Evolutionary conservation across 192 early-diverging fungal genomes (phyloP).

Genomic region (Gamsiella multidivaricata): DNA sequence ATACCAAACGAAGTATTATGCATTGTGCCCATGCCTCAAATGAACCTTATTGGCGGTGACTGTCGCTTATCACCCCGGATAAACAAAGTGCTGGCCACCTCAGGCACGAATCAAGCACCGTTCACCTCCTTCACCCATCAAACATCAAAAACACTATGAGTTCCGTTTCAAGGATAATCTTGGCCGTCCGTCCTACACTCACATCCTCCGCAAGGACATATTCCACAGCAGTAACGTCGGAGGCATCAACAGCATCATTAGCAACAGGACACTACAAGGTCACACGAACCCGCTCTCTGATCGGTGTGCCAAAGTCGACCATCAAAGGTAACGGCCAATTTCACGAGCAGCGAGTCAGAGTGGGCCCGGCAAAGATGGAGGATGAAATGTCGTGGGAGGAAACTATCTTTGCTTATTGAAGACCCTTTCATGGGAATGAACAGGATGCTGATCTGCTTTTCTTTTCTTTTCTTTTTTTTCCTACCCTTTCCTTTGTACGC

Average conservation of each 20-base stretch:
- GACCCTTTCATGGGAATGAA: no score
- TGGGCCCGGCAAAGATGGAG: neutral
- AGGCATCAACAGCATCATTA: conserved; percentile 7
- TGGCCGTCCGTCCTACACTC: conserved; percentile 22
- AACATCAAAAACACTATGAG: conserved; percentile 37
- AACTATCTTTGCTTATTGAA: no score
- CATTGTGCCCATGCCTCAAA: neutral
- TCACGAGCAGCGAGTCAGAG: neutral
- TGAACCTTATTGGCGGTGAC: neutral
- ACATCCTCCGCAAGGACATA: conserved; percentile 28
- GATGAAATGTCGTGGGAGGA: no score
- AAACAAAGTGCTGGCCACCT: neutral
- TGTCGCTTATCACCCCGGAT: neutral
- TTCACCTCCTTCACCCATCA: no score
- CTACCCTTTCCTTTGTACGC: no score
- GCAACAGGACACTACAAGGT: conserved; percentile 43
- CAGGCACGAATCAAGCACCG: neutral
- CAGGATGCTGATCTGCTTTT: no score
- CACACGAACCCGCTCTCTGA: conserved; percentile 46
- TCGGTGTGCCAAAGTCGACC: conserved; percentile 50
- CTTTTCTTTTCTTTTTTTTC: no score
- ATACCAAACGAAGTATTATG: no score
- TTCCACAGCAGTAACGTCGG: conserved; percentile 15
- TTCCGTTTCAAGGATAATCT: conserved; percentile 34
- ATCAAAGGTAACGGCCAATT: conserved; percentile 50